Conservation (phyloP, 805 yeast genomes). For the Ogataea pignaliae region DNA sequence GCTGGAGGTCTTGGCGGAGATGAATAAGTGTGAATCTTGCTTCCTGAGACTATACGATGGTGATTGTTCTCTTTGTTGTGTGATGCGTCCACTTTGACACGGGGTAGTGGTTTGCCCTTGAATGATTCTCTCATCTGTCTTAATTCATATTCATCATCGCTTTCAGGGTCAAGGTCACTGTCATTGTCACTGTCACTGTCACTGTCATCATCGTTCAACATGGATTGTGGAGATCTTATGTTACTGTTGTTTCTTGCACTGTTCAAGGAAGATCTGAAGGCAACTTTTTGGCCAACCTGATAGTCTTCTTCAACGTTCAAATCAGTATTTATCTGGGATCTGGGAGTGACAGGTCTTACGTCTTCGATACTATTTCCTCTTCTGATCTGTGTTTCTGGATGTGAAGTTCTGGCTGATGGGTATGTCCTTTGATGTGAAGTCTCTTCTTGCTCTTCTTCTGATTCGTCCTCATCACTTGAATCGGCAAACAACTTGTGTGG, state of each 20-base stretch:
- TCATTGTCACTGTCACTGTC: not conserved
- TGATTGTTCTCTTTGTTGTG: not conserved
- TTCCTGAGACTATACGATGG: not conserved
- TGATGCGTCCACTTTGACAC: not conserved
- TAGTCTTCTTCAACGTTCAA: slow-evolving; percentile 13
- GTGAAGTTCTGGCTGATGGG: not conserved
- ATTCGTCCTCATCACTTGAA: slow-evolving; percentile 26
- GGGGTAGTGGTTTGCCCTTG: slow-evolving; percentile 17
- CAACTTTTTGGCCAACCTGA: slow-evolving; percentile 22
- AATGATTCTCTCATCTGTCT: slow-evolving; percentile 14
- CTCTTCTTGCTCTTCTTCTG: slow-evolving; percentile 3
- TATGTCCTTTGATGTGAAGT: not conserved
- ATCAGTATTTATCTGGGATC: too few relatives aligned
- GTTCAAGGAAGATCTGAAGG: slow-evolving; percentile 15
- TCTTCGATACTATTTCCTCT: not conserved
- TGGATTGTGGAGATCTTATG: slow-evolving; percentile 3
- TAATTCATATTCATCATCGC: slow-evolving; percentile 8
- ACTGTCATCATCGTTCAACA: slow-evolving; percentile 1
- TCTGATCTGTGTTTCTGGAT: not conserved
- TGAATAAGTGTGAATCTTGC: slow-evolving; percentile 1
- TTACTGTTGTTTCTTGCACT: not conserved
- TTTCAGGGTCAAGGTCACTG: slow-evolving; percentile 1
- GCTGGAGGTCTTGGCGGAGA: slow-evolving; percentile 26
- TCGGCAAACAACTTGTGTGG: slow-evolving; percentile 24
- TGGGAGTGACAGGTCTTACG: too few relatives aligned